A percentile compares a stretch with the other conserved stretches of the same genome.
Conservation (phyloP, 768 basidiomycete genomes). For the Mycena capillaripes region DNA sequence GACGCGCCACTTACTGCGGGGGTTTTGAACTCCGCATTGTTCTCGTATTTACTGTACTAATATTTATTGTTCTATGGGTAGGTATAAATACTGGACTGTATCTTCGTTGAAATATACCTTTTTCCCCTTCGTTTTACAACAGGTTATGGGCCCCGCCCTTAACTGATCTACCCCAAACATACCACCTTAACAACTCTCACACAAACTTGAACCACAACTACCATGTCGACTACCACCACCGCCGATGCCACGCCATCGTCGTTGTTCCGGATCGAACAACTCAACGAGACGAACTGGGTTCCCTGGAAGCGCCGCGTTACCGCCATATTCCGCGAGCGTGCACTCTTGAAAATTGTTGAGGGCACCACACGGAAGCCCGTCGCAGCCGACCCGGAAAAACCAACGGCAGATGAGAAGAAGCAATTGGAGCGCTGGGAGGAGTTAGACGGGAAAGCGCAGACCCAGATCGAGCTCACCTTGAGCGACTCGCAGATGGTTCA, state of each 20-base stretch:
- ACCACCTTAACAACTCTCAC: background rate
- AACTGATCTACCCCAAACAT: background rate
- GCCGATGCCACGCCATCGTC: conserved; percentile 10
- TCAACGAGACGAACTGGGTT: conserved; percentile 20
- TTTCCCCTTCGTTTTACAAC: too few relatives aligned
- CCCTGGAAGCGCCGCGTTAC: conserved; percentile 16
- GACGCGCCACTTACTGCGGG: too few relatives aligned
- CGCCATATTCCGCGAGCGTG: background rate
- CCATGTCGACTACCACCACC: background rate
- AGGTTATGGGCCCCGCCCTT: too few relatives aligned
- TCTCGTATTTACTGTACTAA: too few relatives aligned
- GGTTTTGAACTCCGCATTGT: too few relatives aligned
- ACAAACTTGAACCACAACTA: background rate
- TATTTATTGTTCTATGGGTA: too few relatives aligned
- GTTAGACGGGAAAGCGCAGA: conserved; percentile 17
- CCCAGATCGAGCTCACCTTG: conserved; percentile 24
- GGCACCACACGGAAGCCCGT: background rate
- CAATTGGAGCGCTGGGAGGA: background rate
- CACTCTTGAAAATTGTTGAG: background rate
- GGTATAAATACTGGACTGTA: too few relatives aligned
- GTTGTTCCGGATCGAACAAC: conserved; percentile 27
- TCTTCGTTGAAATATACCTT: too few relatives aligned
- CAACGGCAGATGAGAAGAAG: background rate
- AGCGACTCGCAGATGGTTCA: conserved; percentile 23
- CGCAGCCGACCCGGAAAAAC: background rate